Evolutionary conservation across 768 basidiomycete genomes (phyloP).

Genomic region (Amylocystis lapponica): DNA sequence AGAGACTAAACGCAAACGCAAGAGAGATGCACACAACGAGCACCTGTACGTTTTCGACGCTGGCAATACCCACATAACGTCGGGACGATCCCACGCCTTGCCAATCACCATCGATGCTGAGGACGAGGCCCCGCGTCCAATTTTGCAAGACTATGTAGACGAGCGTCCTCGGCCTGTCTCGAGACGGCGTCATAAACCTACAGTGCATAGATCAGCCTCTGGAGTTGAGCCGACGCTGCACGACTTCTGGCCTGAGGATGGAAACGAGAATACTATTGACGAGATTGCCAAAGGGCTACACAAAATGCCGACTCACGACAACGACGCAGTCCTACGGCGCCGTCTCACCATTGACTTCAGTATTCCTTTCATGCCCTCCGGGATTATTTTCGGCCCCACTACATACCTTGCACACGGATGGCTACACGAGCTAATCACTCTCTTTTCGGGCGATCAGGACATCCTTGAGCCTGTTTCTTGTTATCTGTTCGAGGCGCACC

Average conservation of each 20-base stretch:
- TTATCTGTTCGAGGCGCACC: constrained; percentile 33
- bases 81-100: constrained; percentile 27
- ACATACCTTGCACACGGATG: constrained; percentile 58
- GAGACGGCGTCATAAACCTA: too few relatives aligned
- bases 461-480: constrained; percentile 25
- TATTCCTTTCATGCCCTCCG: constrained; percentile 43
- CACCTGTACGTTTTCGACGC: constrained; percentile 35
- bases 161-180: too few relatives aligned
- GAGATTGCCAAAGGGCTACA: not conserved
- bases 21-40: constrained; percentile 20
- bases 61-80: constrained; percentile 32
- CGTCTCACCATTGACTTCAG: constrained; percentile 44
- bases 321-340: too few relatives aligned
- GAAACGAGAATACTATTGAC: not conserved
- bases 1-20: constrained; percentile 2
- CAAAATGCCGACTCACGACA: constrained; percentile 3
- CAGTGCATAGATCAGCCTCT: not conserved
- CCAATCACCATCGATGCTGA: constrained; percentile 39
- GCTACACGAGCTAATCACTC: constrained; percentile 50
- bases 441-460: constrained; percentile 26
- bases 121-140: constrained; percentile 23
- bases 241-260: not conserved
- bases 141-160: too few relatives aligned
- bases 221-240: not conserved
- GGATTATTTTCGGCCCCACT: constrained; percentile 42